Conservation (phyloP, 495 filamentous ascomycete species). For the Lindgomyces ingoldianus region DNA sequence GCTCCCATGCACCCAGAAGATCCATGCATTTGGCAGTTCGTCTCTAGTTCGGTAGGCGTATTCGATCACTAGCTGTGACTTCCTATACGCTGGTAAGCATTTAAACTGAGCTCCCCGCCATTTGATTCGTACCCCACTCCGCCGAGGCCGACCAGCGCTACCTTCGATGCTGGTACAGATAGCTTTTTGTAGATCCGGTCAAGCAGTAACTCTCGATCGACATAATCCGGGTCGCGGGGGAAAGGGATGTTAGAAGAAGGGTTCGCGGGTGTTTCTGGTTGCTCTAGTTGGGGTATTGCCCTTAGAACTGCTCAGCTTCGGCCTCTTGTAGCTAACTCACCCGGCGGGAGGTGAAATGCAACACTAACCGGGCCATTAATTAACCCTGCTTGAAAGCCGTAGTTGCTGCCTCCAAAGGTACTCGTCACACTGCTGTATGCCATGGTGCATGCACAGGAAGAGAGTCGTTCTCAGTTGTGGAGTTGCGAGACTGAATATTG, state of each 20-base stretch:
- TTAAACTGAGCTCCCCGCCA: neutral
- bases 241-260: slow-evolving; percentile 39
- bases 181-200: slow-evolving; percentile 40
- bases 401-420: no score
- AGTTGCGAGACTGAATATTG: no score
- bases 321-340: no score
- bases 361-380: no score
- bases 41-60: slow-evolving; percentile 48
- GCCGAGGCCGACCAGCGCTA: slow-evolving; percentile 43
- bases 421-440: no score
- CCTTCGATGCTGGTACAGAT: slow-evolving; percentile 31
- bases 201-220: slow-evolving; percentile 47
- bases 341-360: no score
- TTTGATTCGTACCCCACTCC: slow-evolving; percentile 49
- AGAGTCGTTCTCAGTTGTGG: no score
- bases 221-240: slow-evolving; percentile 45
- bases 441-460: no score
- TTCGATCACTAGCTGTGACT: slow-evolving; percentile 57
- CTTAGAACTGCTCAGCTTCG: no score
- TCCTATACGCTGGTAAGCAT: slow-evolving; percentile 42
- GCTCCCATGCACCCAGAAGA: slow-evolving; percentile 38
- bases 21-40: no score
- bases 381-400: no score
- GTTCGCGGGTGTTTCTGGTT: neutral
- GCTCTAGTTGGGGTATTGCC: no score